These are phyloP conservation scores for Comarum palustre DNA, from an alignment of 306 rosid species.

Conservation along the genomic window DNA sequence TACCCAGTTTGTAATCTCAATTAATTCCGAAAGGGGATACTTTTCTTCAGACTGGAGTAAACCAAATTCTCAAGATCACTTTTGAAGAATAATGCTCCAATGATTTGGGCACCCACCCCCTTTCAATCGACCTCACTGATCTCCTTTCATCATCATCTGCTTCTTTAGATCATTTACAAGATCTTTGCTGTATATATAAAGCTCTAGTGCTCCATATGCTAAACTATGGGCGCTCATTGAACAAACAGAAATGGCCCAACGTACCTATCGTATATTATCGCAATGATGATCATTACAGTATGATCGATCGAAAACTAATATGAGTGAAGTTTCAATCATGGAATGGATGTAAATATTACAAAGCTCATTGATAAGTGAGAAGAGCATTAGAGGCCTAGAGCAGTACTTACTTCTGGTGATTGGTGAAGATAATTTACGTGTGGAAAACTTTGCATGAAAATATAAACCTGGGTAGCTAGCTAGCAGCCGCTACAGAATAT, in stretches of 20 bases:
- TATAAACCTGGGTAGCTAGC: conserved; percentile 19
- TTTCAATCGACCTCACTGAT: conserved; percentile 32
- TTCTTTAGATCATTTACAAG: not conserved
- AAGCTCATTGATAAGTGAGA: conserved; percentile 22
- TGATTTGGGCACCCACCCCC: conserved; percentile 53
- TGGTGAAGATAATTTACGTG: not conserved
- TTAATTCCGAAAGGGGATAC: conserved; percentile 52
- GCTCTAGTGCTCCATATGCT: conserved; percentile 22
- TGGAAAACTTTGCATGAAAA: conserved; percentile 20
- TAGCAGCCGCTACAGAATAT: conserved; percentile 11
- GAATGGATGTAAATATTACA: conserved; percentile 27
- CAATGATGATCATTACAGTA: conserved; percentile 29
- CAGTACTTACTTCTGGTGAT: not conserved
- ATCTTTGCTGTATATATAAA: not conserved
- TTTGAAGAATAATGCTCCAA: conserved; percentile 58
- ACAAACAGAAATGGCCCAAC: conserved; percentile 45
- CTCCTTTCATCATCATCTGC: conserved; percentile 20
- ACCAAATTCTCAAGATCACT: conserved; percentile 20
- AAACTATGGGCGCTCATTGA: conserved; percentile 25
- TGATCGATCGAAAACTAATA: conserved; percentile 21
- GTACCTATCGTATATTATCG: conserved; percentile 32
- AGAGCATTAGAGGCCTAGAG: conserved; percentile 14
- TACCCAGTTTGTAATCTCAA: conserved; percentile 34
- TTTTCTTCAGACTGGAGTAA: conserved; percentile 63
- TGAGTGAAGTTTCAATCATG: conserved; percentile 43